Evolutionary conservation across 805 yeast species (phyloP), one percentile per base, ranked within the genome.

Genomic region (Tetrapisispora nanseiensis): DNA sequence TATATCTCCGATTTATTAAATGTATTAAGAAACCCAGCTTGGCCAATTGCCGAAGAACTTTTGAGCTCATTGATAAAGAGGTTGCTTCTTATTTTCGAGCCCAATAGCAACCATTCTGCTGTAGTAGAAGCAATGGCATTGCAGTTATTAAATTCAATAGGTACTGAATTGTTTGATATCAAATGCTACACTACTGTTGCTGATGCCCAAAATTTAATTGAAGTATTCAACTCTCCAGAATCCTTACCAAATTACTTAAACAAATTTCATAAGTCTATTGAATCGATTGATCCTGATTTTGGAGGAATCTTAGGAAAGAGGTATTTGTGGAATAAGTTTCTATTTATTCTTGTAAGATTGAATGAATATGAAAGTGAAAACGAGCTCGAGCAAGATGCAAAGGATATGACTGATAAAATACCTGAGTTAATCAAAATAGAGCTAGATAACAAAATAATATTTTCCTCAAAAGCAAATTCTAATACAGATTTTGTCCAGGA

Each of bases 101-200:
- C 65, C 6, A 35, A 24, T 24, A 69, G 68, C 11, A 62, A 59
- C 23, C 62, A 66, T 34, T 37, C 70, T 0, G 62, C 72, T 1
- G 45, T 55, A 11, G 61, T 72, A 6, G 82, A 78, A 45, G 64
- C 78, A 0, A 69, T 68, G 46, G 66, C 75, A 3, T 56, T 84
- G 39, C 89, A 82, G 42, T 51, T 77, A 47, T 59, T 77, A n/a
- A 87, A 90, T 0, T 44, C 62, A 12, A 71, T 81, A 21, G 87
- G 84, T 0, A 68, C 73, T 2, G 67, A 64, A 30, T 67, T 80
- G 38, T 52, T 72, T 19, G 57, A 60, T 5, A 47, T 59, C 2
- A 54, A 48, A 35, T 45, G 50, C 18, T 37, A 44, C 11, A 50
- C 57, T 3, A 41, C 43, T 23, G 36, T 38, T 7, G 33, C 48